These are phyloP conservation scores for Whalleya microplaca DNA, from an alignment of 2,329 filamentous ascomycete species.

Conservation along the genomic window DNA sequence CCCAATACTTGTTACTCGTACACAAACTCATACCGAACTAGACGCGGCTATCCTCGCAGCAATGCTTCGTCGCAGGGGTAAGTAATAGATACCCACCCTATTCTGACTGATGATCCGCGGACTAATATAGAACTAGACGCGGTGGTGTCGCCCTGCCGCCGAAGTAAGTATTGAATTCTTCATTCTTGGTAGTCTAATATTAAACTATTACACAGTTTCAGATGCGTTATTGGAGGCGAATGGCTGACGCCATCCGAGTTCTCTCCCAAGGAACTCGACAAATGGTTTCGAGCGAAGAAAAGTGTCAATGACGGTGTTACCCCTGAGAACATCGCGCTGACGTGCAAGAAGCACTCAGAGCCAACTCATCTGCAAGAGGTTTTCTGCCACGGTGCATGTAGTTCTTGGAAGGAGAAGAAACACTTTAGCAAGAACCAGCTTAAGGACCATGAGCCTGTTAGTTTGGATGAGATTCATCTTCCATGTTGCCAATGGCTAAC, in stretches of 20 bases:
- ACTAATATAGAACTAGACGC: constrained; percentile 4
- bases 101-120: too few relatives aligned
- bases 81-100: not conserved
- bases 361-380: constrained; percentile 15
- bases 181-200: constrained; percentile 1
- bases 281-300: constrained; percentile 26
- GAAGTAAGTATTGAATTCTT: constrained; percentile 20
- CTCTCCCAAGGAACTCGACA: constrained; percentile 38
- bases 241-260: constrained; percentile 29
- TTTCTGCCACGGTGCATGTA: constrained; percentile 40
- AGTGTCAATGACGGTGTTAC: constrained; percentile 17
- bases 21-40: too few relatives aligned
- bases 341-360: constrained; percentile 34
- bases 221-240: constrained; percentile 36
- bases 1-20: too few relatives aligned
- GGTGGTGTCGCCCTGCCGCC: constrained; percentile 12
- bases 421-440: constrained; percentile 42
- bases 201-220: constrained; percentile 30
- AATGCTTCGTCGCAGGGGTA: not conserved
- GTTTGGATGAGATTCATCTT: constrained; percentile 11
- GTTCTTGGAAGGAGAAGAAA: constrained; percentile 25
- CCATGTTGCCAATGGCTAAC: constrained; percentile 4
- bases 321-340: constrained; percentile 29
- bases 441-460: constrained; percentile 33
- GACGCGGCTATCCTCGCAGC: too few relatives aligned